Evolutionary conservation across 202 grass and related monocot species (phyloP), one percentile per base, ranked within the genome.

Genomic region (Schoenoplectus tabernaemontani): DNA sequence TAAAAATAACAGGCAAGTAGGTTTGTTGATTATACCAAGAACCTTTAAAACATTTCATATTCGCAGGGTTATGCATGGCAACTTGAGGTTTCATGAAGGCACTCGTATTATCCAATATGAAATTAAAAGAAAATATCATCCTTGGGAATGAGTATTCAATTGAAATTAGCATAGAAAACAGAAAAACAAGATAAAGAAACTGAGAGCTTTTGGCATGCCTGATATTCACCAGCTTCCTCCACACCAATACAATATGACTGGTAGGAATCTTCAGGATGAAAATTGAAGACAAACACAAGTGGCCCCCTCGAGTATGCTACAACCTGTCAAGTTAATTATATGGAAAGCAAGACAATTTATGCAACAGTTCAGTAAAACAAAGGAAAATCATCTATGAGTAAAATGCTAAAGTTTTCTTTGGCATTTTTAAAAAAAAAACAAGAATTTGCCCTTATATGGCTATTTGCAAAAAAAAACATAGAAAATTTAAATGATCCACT

Each of bases 191-290:
- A 30, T 42, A 72, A 38, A 61, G 9, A 58, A 68, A 71, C 39
- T 2, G 39, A 78, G 70, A 78, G 70, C 41, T n/a, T 37, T 33
- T 54, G 32, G 64, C 73, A 68, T 87, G 90, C 90, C 85, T 90
- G 84, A 81, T 93, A 93, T 76, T 97, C 94, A 53, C 94, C 94
- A 67, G 94, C 94, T 97, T 97, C 94, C 57, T 91, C 94, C 32
- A 90, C 94, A 85, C 94, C 94, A 74, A 97, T 71, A 87, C 57
- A 60, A 69, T 92, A 92, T 13, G 76, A 11, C 51, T 89, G 54
- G 81, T 88, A 82, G 39, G 82, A 90, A 37, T 36, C 60, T 76
- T 91, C 81, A 8, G 87, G 94, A 86, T 97, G 88, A 81, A 97
- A 97, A 70, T 97, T 97, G 78, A 97, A 93, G 74, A 90, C 43